These are phyloP conservation scores for Penstemon newberryi DNA, from an alignment of 257 asterid species.

Conservation along the genomic window DNA sequence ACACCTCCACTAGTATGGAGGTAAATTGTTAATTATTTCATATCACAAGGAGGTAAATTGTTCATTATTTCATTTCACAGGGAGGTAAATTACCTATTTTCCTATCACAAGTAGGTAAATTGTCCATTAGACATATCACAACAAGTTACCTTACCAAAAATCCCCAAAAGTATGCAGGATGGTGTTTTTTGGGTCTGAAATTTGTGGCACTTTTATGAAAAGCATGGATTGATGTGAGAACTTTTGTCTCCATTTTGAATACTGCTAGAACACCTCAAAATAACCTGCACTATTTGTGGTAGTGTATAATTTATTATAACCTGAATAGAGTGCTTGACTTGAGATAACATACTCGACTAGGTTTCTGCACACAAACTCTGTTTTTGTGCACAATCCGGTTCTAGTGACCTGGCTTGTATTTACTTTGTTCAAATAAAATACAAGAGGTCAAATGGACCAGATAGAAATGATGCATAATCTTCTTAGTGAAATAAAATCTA, in stretches of 20 bases:
- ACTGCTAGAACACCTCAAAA: background rate
- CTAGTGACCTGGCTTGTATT: too few species aligned
- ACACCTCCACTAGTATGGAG: background rate
- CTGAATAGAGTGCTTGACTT: conserved; percentile 19
- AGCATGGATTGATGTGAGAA: too few species aligned
- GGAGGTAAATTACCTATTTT: too few species aligned
- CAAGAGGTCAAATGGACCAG: background rate
- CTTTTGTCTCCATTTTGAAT: background rate
- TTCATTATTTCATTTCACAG: too few species aligned
- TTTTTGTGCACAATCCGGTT: too few species aligned
- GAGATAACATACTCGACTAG: background rate
- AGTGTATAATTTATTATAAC: background rate
- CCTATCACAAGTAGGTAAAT: too few species aligned
- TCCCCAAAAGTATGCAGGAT: too few species aligned
- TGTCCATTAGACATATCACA: too few species aligned
- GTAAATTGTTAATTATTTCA: background rate
- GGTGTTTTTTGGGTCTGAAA: too few species aligned
- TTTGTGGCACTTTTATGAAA: too few species aligned
- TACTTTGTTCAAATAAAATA: background rate
- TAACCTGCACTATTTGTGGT: conserved; percentile 3
- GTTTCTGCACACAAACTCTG: background rate
- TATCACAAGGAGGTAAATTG: too few species aligned
- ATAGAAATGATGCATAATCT: background rate
- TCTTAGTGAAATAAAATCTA: background rate
- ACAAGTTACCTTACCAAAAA: too few species aligned